Evolutionary conservation across 2,329 filamentous ascomycete genomes (phyloP).

Genomic region (Moelleriella libera): DNA sequence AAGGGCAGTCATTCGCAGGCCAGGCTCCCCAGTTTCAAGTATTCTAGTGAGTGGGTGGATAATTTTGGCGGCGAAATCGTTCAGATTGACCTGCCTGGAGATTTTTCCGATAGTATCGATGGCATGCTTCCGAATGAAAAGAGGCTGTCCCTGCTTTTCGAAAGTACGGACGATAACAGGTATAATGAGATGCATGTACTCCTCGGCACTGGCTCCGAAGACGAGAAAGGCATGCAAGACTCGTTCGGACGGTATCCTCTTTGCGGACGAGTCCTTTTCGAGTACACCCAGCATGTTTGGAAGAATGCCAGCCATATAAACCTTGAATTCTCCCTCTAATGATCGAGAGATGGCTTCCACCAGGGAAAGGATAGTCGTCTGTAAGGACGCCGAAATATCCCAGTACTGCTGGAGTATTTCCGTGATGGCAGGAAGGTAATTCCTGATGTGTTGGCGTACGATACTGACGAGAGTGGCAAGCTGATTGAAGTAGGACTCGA

Average conservation of each 20-base stretch:
- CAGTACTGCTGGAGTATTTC: constrained; percentile 82
- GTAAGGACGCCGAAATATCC: constrained; percentile 65
- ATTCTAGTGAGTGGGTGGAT: constrained; percentile 85
- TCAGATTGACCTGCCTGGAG: constrained; percentile 91
- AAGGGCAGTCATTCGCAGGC: constrained; percentile 66
- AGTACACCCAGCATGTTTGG: constrained; percentile 90
- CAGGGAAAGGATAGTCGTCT: constrained; percentile 80
- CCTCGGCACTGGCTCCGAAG: constrained; percentile 88
- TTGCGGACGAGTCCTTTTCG: constrained; percentile 66
- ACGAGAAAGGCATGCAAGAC: constrained; percentile 92
- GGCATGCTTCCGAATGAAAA: constrained; percentile 67
- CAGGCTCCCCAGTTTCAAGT: constrained; percentile 56
- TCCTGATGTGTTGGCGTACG: constrained; percentile 89
- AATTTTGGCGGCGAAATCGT: constrained; percentile 91
- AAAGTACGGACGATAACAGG: constrained; percentile 91
- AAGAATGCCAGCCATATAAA: constrained; percentile 77
- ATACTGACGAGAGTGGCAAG: constrained; percentile 86
- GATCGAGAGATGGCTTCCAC: constrained; percentile 91
- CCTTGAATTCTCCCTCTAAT: constrained; percentile 94
- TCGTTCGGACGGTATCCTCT: constrained; percentile 71
- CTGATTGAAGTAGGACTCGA: constrained; percentile 97
- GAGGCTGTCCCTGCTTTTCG: constrained; percentile 72
- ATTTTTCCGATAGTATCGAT: constrained; percentile 93
- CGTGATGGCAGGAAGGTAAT: constrained; percentile 77
- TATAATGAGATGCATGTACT: constrained; percentile 98